Evolutionary conservation across 495 filamentous ascomycete species (phyloP).

Genomic region (Hypomontagnella submonticulosa): DNA sequence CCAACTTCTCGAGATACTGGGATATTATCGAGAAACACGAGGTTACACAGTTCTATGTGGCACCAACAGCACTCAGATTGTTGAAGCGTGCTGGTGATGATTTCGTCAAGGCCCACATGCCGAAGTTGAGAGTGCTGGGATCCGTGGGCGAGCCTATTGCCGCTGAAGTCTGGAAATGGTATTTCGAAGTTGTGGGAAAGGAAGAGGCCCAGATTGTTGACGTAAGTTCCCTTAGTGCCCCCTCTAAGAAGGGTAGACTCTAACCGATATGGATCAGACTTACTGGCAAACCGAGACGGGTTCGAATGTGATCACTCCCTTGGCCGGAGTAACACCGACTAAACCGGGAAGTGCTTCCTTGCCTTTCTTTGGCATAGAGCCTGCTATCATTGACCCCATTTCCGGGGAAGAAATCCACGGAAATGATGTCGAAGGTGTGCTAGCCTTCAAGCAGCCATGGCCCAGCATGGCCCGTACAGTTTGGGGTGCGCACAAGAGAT

Average conservation of each 20-base stretch:
- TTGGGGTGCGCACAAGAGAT: slow-evolving; percentile 97
- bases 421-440: slow-evolving; percentile 97
- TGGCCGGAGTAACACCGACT: slow-evolving; percentile 79
- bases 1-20: slow-evolving; percentile 98
- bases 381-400: slow-evolving; percentile 96
- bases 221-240: slow-evolving; percentile 65
- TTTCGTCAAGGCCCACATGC: slow-evolving; percentile 89
- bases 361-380: slow-evolving; percentile 98
- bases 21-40: slow-evolving; percentile 95
- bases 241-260: slow-evolving; percentile 2
- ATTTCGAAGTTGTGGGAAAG: slow-evolving; percentile 94
- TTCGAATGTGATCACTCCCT: slow-evolving; percentile 86
- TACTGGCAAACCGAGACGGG: slow-evolving; percentile 99
- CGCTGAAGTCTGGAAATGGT: slow-evolving; percentile 99
- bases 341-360: slow-evolving; percentile 82
- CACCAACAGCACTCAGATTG: slow-evolving; percentile 90
- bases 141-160: slow-evolving; percentile 99
- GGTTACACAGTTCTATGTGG: slow-evolving; percentile 98
- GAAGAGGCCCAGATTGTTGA: slow-evolving; percentile 94
- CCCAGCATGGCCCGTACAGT: slow-evolving; percentile 99
- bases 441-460: slow-evolving; percentile 98
- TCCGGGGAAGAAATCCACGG: slow-evolving; percentile 93
- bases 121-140: slow-evolving; percentile 86
- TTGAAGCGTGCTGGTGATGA: slow-evolving; percentile 95
- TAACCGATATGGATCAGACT: slow-evolving; percentile 72